Conservation (phyloP, 805 yeast species). For the Cyberlindnera sargentensis region DNA sequence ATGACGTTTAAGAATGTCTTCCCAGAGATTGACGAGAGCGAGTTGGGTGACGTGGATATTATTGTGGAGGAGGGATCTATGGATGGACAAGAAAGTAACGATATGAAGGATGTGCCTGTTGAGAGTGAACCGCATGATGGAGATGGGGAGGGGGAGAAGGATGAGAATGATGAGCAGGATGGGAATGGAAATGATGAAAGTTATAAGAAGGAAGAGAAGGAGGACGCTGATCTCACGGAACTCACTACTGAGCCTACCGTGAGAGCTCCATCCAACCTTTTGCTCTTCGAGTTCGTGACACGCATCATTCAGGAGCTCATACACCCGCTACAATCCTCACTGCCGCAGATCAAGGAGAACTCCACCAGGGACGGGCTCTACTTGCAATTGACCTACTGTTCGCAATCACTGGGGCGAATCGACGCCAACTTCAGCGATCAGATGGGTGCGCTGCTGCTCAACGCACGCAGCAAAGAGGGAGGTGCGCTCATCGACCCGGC, state of each 20-base stretch:
- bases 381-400: constrained; percentile 79
- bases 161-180: no score
- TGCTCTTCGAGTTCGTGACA: constrained; percentile 32
- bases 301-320: constrained; percentile 28
- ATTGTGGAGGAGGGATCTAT: not conserved
- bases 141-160: no score
- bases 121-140: no score
- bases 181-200: not conserved
- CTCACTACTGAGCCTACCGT: constrained; percentile 5
- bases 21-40: constrained; percentile 28
- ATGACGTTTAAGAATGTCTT: constrained; percentile 62
- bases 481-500: constrained; percentile 22
- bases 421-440: constrained; percentile 62
- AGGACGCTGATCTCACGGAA: not conserved
- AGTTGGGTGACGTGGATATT: constrained; percentile 13
- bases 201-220: constrained; percentile 1
- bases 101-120: not conserved
- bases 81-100: not conserved
- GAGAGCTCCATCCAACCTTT: constrained; percentile 16
- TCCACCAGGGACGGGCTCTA: constrained; percentile 57
- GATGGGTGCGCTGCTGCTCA: constrained; percentile 35
- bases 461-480: constrained; percentile 7
- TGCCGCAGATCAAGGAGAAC: constrained; percentile 29
- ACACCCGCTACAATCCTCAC: constrained; percentile 24
- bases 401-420: constrained; percentile 72